Base-by-base conservation (phyloP, 208 protist species). In the Lotmaria passim region DNA sequence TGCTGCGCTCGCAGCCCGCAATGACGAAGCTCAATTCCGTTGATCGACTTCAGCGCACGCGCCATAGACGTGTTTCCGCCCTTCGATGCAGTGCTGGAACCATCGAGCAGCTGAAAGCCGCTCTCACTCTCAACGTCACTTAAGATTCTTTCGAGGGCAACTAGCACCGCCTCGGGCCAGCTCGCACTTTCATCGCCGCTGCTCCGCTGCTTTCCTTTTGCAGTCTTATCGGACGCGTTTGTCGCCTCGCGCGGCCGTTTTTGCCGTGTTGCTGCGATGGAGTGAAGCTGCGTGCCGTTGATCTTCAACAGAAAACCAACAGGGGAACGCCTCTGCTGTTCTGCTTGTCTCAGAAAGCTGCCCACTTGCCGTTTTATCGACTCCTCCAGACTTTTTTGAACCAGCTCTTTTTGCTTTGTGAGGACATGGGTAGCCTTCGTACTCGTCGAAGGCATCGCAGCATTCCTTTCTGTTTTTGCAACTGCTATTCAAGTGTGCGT, bases 1-100 rank as follows among this genome's bases (percentile, higher is more conserved):
- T 76, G 52, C 24, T 11, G 23, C 34, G 70, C 70, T 28, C 51
- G 62, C 53, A 76, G 28, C 15, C 30, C 2, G 55, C 70, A 69
- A 47, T 76, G 70, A 10, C 70, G 70, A 43, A 76, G 6, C 55
- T 76, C 70, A 0, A 76, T 31, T 17, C 70, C 62, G 15, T 5
- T 41, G 2, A 64, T 26, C 6, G 43, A 51, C n/a, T 17, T 17
- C 34, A 66, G 17, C 12, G 60, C 44, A 23, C 3, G 14, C 11
- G 15, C 15, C 6, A n/a, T n/a, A 10, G 26, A 19, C 7, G 41
- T 17, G 41, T 8, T 19, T 10, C 14, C 19, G 3, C n/a, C n/a
- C n/a, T n/a, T n/a, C n/a, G n/a, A n/a, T n/a, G n/a, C 58, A 17
- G 30, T 26, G 3, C 0, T 26, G 23, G 11, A 17, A 26, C 10